Conservation (phyloP, 2,329 filamentous ascomycete species). For the Talaromyces sp. region DNA sequence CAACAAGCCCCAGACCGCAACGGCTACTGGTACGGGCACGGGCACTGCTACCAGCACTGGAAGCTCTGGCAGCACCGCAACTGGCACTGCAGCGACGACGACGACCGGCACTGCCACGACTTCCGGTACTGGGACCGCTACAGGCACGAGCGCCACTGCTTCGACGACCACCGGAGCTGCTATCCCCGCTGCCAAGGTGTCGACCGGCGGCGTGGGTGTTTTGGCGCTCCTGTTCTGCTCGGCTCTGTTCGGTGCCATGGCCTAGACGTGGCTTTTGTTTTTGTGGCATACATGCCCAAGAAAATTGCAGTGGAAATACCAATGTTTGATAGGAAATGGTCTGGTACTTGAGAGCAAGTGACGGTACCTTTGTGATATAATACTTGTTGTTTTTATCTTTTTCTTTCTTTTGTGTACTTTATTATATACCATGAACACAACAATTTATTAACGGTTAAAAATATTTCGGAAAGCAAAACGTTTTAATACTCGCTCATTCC, state of each 20-base stretch:
- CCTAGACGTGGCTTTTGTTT: conserved; percentile 16
- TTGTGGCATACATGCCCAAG: no score
- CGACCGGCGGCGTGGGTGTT: conserved; percentile 26
- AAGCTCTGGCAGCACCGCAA: no score
- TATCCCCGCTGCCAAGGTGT: conserved; percentile 17
- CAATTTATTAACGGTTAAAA: neutral
- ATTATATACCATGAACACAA: neutral
- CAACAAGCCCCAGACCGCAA: conserved; percentile 33
- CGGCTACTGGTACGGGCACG: conserved; percentile 29
- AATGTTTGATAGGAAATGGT: neutral
- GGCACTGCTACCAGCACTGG: neutral
- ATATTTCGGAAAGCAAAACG: neutral
- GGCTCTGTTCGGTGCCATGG: conserved; percentile 22
- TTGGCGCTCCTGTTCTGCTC: conserved; percentile 29
- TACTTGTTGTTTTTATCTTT: neutral
- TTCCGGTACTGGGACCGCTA: neutral
- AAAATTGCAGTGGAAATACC: neutral
- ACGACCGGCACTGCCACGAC: neutral
- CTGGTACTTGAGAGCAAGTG: neutral
- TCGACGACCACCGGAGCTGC: conserved; percentile 18
- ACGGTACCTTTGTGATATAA: neutral
- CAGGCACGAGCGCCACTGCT: conserved; percentile 15
- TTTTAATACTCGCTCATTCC: neutral
- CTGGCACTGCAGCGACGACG: neutral
- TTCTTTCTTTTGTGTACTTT: neutral